Base-by-base conservation (phyloP, 2,329 filamentous ascomycete genomes). In the Cladophialophora exuberans region DNA sequence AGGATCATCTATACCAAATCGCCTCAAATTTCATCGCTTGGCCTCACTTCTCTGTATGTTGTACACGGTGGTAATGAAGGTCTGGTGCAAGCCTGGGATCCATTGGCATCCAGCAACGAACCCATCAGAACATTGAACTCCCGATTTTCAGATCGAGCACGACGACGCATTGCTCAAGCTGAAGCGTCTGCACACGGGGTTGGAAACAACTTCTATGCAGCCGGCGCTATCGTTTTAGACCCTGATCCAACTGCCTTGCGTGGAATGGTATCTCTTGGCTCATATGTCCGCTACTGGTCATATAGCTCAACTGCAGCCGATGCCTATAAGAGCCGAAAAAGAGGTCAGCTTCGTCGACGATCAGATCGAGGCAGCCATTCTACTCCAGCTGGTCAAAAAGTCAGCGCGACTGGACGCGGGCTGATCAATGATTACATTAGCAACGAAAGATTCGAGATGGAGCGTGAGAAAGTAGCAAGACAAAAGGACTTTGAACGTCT, bases 1-100 rank as follows among this genome's bases (percentile, higher is more conserved):
- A 85, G 90, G 23, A 79, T 88, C 46, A 92, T 97, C 41, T 85
- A 92, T 65, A 97, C 94, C 0, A 90, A 96, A 41, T 97, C 93
- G 0, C 91, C 93, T 0, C 83, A 90, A 67, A 85, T 97, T 15
- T 89, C 91, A 0, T 90, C 86, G 57, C 72, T 99, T 13, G 94
- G 88, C 4, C 71, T 96, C 42, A 90, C 91, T 1, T 88, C 90
- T 1, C 77, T 99, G 13, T 95, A 96, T 67, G 74, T 99, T 13
- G 88, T 97, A 5, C 90, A 96, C 69, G 94, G 94, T 45, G 94
- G 94, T 22, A 96, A 89, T 63, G 94, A 99, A 72, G 93, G 94
- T 1, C 82, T 97, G 2, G 93, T 96, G 3, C 94, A 97, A 70
- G 89, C 91, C 4, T 99, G 94, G 94, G 94, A 99, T 74, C 89